phyloP scores from a whole-genome alignment of 257 asterid species.

The Nicotiana tabacum region DNA sequence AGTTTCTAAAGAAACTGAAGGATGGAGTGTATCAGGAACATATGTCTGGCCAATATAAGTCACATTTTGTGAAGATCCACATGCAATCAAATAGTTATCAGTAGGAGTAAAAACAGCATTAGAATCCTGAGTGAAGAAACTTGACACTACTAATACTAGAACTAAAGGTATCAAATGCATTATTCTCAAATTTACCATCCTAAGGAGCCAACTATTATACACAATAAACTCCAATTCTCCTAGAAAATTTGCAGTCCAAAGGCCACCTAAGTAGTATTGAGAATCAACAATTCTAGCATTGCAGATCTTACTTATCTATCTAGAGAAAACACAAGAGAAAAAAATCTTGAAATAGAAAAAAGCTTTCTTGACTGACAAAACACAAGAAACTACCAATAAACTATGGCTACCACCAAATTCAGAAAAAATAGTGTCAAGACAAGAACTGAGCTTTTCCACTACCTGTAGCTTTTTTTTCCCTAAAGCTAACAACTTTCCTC shows the following conservation, averaged over 20 bases:
- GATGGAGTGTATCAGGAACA: conserved; percentile 29
- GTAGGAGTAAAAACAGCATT: conserved; percentile 31
- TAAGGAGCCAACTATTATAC: not conserved
- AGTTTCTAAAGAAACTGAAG: conserved; percentile 26
- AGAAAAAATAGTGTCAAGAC: not conserved
- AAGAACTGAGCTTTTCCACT: not conserved
- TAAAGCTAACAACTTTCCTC: not conserved
- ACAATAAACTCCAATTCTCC: not conserved
- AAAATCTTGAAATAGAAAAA: not conserved
- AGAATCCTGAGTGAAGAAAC: conserved; percentile 11
- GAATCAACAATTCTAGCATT: not conserved
- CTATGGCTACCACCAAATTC: not conserved
- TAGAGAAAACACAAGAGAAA: not conserved
- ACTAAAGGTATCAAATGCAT: conserved; percentile 15
- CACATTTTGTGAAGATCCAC: conserved; percentile 43
- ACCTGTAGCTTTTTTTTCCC: too few relatives aligned
- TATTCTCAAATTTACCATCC: conserved; percentile 11
- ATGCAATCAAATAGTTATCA: conserved; percentile 32
- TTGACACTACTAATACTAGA: conserved; percentile 16
- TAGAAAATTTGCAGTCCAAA: not conserved
- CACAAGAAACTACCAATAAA: not conserved
- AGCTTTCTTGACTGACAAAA: not conserved
- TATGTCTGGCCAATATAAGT: conserved; percentile 31
- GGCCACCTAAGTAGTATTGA: not conserved
- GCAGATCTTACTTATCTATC: not conserved